Evolutionary conservation across 2,329 filamentous ascomycete genomes (phyloP), one percentile per base, ranked within the genome.

Genomic region (Arthrobotrys sphaeroides): DNA sequence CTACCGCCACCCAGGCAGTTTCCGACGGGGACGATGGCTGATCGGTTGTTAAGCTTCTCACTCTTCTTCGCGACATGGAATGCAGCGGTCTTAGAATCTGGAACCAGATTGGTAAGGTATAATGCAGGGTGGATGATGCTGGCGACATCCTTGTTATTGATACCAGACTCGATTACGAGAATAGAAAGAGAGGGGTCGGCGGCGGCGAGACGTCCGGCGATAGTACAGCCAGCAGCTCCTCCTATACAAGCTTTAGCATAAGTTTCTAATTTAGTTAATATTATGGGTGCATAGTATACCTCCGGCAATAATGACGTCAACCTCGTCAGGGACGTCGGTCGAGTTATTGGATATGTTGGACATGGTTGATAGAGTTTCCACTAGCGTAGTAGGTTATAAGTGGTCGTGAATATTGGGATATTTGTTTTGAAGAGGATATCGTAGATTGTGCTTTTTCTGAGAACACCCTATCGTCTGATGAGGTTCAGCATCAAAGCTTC

Each of bases 1-100:
- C 85, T 87, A 5, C 88, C 88, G 5, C 90, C 90, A 16, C 90
- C 90, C 0, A 91, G 83, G 0, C 87, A 85, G 22, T 85, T 84
- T 6, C 83, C 83, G 3, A 78, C 77, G 0, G 83, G 83, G 0
- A 85, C 81, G 13, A 84, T 81, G 1, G 80, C 82, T 66, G 83
- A 83, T n/a, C 86, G 81, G 12, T 83, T 83, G 49, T 83, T 84
- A 1, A 88, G 82, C 20, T 85, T 79, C 36, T 84, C 80, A 0
- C 84, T 83, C 28, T 84, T 79, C 42, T 85, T 85, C 2, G 83
- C 83, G 77, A 86, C 83, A 79, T 87, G 87, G 79, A 88, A 88
- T 22, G 86, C 80, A 6, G 85, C 84, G 0, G 84, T 84, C 70
- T 86, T 86, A 66, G 84, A 85, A 12, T 81, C 82, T 0, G 86